A percentile compares a stretch with the other conserved stretches of the same genome.
Evolutionary conservation across 495 filamentous ascomycete genomes (phyloP).

Genomic region (Aspergillus cavernicola): DNA sequence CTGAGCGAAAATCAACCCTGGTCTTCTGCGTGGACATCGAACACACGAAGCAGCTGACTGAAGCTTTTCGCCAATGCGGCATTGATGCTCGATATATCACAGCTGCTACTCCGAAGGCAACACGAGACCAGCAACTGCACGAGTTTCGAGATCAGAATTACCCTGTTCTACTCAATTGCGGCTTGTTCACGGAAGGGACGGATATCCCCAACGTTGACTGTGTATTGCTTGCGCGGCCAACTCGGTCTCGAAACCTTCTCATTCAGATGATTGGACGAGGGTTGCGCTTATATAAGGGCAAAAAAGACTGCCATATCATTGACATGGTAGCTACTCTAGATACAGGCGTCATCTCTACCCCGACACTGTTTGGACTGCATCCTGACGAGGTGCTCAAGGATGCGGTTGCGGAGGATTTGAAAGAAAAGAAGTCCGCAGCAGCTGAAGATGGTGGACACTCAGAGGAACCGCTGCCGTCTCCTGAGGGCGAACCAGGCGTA

Average conservation of each 20-base stretch:
- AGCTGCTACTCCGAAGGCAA: conserved; percentile 61
- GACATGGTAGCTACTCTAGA: conserved; percentile 88
- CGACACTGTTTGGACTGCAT: conserved; percentile 91
- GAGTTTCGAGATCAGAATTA: conserved; percentile 73
- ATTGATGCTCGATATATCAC: conserved; percentile 84
- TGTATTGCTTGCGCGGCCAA: conserved; percentile 82
- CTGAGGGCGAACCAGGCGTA: not conserved
- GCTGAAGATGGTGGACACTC: conserved; percentile 7
- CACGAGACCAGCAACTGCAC: conserved; percentile 63
- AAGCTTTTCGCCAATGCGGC: conserved; percentile 68
- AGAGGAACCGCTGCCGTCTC: too few species aligned
- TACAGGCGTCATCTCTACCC: conserved; percentile 80
- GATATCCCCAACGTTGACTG: conserved; percentile 98
- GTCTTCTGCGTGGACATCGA: conserved; percentile 88
- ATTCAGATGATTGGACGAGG: conserved; percentile 98
- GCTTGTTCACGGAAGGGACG: conserved; percentile 94
- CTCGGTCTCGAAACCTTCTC: conserved; percentile 82
- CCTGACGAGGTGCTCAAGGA: conserved; percentile 73
- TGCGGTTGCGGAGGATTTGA: conserved; percentile 54
- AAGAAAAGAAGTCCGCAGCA: conserved; percentile 41
- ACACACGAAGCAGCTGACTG: conserved; percentile 71
- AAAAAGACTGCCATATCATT: conserved; percentile 89
- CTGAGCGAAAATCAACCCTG: conserved; percentile 73
- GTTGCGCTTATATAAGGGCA: conserved; percentile 74
- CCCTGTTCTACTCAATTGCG: conserved; percentile 90